phyloP scores from a whole-genome alignment of 148 eudicot species.

The Amaranthus hypochondriacus region DNA sequence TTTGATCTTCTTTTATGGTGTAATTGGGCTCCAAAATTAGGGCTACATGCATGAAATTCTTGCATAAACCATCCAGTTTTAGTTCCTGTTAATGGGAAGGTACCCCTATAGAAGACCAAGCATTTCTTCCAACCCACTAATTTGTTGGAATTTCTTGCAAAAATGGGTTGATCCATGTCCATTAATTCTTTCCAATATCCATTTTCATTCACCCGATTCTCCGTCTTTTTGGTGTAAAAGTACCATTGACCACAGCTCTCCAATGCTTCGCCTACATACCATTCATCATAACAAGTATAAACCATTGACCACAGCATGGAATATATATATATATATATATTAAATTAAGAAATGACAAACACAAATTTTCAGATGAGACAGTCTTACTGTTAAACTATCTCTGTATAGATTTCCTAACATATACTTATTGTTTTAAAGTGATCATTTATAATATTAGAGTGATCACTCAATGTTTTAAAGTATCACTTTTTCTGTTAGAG shows the following conservation, averaged over 20 bases:
- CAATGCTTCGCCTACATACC: slow-evolving; percentile 9
- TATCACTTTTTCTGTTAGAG: no score
- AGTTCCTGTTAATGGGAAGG: slow-evolving; percentile 1
- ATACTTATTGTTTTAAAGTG: no score
- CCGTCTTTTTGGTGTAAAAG: slow-evolving; percentile 19
- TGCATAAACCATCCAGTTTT: slow-evolving; percentile 21
- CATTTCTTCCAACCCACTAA: slow-evolving; percentile 16
- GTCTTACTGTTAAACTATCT: no score
- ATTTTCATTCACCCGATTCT: neutral
- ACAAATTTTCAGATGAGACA: no score
- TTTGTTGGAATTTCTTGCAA: slow-evolving; percentile 7
- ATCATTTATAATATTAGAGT: no score
- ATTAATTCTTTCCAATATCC: slow-evolving; percentile 18
- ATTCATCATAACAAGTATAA: neutral
- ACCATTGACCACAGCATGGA: no score
- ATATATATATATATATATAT: no score
- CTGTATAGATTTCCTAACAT: no score
- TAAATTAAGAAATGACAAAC: no score
- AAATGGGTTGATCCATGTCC: slow-evolving; percentile 16
- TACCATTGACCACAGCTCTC: slow-evolving; percentile 21
- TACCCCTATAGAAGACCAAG: slow-evolving; percentile 10
- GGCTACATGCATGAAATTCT: slow-evolving; percentile 16
- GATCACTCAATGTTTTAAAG: no score
- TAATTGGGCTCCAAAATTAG: neutral
- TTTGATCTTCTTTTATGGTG: neutral